Base-by-base conservation (phyloP, 257 asterid genomes). In the Perilla frutescens region DNA sequence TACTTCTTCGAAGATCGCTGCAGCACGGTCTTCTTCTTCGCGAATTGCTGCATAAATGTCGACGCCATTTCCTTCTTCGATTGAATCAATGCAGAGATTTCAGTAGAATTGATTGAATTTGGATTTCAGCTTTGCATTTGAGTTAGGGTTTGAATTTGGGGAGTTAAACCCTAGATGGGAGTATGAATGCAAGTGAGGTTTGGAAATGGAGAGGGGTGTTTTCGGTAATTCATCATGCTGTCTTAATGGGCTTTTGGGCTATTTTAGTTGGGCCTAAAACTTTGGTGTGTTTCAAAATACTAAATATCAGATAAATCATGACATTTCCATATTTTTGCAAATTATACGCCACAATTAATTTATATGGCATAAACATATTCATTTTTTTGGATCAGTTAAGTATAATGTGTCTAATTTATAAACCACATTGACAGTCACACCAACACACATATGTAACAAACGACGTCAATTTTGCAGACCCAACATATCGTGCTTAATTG, bases 1-100 rank as follows among this genome's bases (percentile, higher is more conserved):
- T 86, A 95, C 81, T 86, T 88, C 84, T 91, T 90, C 36, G 84
- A 72, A 6, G 97, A 87, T 47, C 99, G 81, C 79, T 87, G 85
- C 75, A 77, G 29, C 13, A 95, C 63, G 64, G 59, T 83, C 84
- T 80, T 88, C 84, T 85, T 91, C 82, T 77, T 82, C 62, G 79
- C 81, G 56, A 91, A 90, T 32, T 90, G 96, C 79, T 81, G 92
- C 87, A 92, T 84, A 76, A 92, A 92, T 12, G 84, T 84, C 8
- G 97, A 88, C 82, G 91, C 87, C 98, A 87, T 90, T 77, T 76
- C 60, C 70, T 10, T 58, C 34, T 67, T 47, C 57, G 41, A 8
- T 49, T 34, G 71, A 43, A 41, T 32, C 11, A 39, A 60, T 13
- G 44, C 26, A 40, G 51, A 43, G 9, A 53, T 32, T 49, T 68